Evolutionary conservation across 441 rosid species (phyloP).

Genomic region (Biscutella laevigata): DNA sequence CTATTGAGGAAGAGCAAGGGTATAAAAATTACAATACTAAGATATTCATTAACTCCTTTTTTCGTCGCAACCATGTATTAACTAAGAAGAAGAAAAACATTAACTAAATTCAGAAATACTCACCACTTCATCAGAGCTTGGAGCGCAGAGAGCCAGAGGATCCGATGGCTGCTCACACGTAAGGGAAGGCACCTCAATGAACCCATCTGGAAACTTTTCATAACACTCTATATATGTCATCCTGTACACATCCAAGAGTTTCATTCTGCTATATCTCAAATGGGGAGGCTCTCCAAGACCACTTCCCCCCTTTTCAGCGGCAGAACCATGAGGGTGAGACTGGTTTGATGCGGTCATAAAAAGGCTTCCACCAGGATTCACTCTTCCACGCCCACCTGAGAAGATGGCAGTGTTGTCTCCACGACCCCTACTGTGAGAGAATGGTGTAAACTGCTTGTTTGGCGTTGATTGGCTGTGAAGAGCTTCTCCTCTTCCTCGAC

Average conservation of each 20-base stretch:
- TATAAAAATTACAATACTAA: slow-evolving; percentile 17
- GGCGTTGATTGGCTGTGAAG: slow-evolving; percentile 51
- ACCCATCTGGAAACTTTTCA: slow-evolving; percentile 41
- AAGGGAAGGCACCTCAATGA: slow-evolving; percentile 67
- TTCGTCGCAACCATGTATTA: too few relatives aligned
- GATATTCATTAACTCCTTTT: background rate
- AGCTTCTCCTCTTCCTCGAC: slow-evolving; percentile 73
- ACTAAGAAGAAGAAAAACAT: slow-evolving; percentile 3
- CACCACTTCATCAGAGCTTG: slow-evolving; percentile 77
- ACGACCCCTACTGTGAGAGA: slow-evolving; percentile 61
- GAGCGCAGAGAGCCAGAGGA: slow-evolving; percentile 73
- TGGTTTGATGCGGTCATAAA: slow-evolving; percentile 31
- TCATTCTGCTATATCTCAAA: slow-evolving; percentile 66
- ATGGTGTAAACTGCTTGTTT: slow-evolving; percentile 55
- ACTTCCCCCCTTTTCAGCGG: slow-evolving; percentile 48
- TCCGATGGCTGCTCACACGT: slow-evolving; percentile 58
- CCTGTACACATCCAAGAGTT: slow-evolving; percentile 68
- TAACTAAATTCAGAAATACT: slow-evolving; percentile 8
- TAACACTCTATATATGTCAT: slow-evolving; percentile 41
- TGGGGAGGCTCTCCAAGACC: slow-evolving; percentile 39
- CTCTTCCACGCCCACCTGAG: slow-evolving; percentile 64
- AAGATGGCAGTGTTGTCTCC: slow-evolving; percentile 53
- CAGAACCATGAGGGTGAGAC: slow-evolving; percentile 37
- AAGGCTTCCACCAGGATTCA: slow-evolving; percentile 44
- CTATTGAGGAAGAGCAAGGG: slow-evolving; percentile 30